Percentiles rank a stretch among this genome's conserved stretches.
phyloP scores from a whole-genome alignment of 805 yeast genomes.

The Spathaspora girioi region DNA sequence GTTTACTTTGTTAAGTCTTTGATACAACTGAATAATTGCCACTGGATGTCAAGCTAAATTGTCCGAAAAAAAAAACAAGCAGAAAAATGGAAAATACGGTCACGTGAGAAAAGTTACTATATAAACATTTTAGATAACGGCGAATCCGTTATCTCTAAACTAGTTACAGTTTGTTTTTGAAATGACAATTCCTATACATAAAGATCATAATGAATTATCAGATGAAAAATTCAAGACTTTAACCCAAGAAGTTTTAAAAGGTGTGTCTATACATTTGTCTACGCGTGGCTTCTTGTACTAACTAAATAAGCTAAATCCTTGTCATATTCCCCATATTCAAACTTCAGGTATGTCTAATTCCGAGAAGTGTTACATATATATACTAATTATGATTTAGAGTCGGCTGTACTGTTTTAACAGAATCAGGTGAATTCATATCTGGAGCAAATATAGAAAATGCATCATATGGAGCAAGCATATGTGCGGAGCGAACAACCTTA shows the following conservation, averaged over 20 bases:
- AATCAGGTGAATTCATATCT: slow-evolving; percentile 41
- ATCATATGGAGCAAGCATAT: slow-evolving; percentile 60
- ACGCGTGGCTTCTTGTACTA: background rate
- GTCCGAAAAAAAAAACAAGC: background rate
- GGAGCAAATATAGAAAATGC: slow-evolving; percentile 97
- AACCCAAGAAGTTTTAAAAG: slow-evolving; percentile 7
- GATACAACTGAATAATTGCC: background rate
- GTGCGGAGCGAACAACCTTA: slow-evolving; percentile 40
- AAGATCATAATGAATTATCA: slow-evolving; percentile 14
- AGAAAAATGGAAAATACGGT: background rate
- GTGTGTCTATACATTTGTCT: slow-evolving; percentile 5
- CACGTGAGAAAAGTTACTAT: background rate
- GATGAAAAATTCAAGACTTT: slow-evolving; percentile 17
- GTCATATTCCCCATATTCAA: slow-evolving; percentile 71
- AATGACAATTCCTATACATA: slow-evolving; percentile 1
- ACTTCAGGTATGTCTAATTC: slow-evolving; percentile 46
- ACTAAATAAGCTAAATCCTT: slow-evolving; percentile 41
- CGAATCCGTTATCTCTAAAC: background rate
- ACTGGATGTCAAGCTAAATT: background rate
- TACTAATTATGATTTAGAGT: slow-evolving; percentile 45
- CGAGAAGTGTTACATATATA: background rate
- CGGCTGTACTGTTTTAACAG: slow-evolving; percentile 70
- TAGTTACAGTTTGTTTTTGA: background rate
- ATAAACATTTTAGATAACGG: background rate
- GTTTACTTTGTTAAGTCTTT: background rate